phyloP scores from a whole-genome alignment of 768 basidiomycete genomes.

The Lactarius pseudohatsudake region DNA sequence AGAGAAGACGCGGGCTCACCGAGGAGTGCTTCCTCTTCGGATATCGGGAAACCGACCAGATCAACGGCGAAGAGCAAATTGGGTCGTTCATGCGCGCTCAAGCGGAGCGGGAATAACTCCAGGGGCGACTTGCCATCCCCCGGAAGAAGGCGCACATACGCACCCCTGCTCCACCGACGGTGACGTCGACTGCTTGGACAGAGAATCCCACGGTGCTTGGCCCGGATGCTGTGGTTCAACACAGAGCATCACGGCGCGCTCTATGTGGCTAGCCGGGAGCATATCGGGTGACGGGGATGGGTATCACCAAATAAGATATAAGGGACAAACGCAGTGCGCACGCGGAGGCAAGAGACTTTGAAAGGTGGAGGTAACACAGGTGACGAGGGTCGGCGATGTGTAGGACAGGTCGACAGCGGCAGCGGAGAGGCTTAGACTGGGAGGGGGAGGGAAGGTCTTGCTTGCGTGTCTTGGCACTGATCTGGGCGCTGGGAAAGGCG shows the following conservation, averaged over 20 bases:
- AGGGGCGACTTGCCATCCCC: no score
- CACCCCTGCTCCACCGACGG: no score
- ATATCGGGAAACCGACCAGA: constrained; percentile 35
- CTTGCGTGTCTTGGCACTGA: constrained; percentile 60
- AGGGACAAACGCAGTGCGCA: constrained; percentile 87
- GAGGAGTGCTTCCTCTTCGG: constrained; percentile 35
- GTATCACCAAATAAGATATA: constrained; percentile 57
- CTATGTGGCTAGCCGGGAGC: no score
- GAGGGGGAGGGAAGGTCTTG: constrained; percentile 59
- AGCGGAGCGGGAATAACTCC: no score
- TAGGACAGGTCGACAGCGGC: constrained; percentile 42
- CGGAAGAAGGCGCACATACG: no score
- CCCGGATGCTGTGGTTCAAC: constrained; percentile 68
- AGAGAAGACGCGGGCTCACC: constrained; percentile 27
- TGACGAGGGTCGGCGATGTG: constrained; percentile 28
- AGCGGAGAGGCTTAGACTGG: constrained; percentile 50
- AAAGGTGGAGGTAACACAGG: constrained; percentile 68
- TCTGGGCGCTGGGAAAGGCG: constrained; percentile 52
- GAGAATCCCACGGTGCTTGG: constrained; percentile 63
- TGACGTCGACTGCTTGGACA: constrained; percentile 40
- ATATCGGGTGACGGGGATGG: constrained; percentile 33
- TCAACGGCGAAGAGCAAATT: no score
- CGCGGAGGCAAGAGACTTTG: constrained; percentile 87
- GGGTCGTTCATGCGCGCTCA: no score
- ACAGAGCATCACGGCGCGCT: no score